Evolutionary conservation across 2,329 filamentous ascomycete species (phyloP).

Genomic region (Verticillium alfalfae): DNA sequence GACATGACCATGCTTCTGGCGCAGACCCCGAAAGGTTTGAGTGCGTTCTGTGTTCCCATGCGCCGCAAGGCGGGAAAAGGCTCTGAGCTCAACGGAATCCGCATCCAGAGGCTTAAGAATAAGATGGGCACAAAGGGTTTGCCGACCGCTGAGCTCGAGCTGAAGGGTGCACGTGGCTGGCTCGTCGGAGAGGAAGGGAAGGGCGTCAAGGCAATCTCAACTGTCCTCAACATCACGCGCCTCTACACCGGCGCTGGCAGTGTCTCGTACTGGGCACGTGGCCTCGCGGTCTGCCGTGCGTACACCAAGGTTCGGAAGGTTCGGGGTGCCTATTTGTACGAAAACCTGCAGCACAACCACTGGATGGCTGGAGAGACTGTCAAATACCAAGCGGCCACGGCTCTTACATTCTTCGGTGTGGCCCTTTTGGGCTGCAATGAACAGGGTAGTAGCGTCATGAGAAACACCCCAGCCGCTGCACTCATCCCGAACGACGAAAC

Average conservation of each 20-base stretch:
- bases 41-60: slow-evolving; percentile 62
- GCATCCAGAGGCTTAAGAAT: slow-evolving; percentile 64
- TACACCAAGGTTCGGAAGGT: slow-evolving; percentile 53
- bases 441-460: slow-evolving; percentile 17
- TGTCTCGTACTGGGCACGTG: slow-evolving; percentile 48
- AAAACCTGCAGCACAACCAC: slow-evolving; percentile 51
- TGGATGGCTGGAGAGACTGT: slow-evolving; percentile 51
- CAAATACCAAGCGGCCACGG: slow-evolving; percentile 51
- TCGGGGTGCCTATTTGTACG: slow-evolving; percentile 39
- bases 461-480: neutral
- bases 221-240: slow-evolving; percentile 62
- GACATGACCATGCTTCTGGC: slow-evolving; percentile 62
- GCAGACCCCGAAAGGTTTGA: slow-evolving; percentile 47
- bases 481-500: slow-evolving; percentile 27
- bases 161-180: slow-evolving; percentile 57
- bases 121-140: slow-evolving; percentile 67
- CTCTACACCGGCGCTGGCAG: slow-evolving; percentile 51
- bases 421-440: slow-evolving; percentile 51
- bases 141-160: slow-evolving; percentile 67
- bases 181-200: slow-evolving; percentile 61
- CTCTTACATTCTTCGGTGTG: slow-evolving; percentile 48
- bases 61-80: slow-evolving; percentile 10
- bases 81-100: slow-evolving; percentile 57
- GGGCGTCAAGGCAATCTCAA: slow-evolving; percentile 63
- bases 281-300: slow-evolving; percentile 50